These are phyloP conservation scores for Fusarium setosum DNA, from an alignment of 2,329 filamentous ascomycete genomes.

Conservation along the genomic window DNA sequence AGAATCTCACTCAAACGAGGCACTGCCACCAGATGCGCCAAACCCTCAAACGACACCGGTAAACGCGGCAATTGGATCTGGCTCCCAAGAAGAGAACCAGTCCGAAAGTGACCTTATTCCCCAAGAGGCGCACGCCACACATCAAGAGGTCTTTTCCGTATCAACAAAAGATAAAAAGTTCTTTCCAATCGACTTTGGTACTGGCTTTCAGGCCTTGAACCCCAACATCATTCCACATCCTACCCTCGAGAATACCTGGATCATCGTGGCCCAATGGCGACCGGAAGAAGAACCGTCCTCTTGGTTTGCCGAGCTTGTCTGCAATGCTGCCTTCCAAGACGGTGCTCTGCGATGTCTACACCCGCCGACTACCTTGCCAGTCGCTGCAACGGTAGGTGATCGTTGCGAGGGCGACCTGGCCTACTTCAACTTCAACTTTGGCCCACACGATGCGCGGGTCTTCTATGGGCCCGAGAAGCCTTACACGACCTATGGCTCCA, in stretches of 20 bases:
- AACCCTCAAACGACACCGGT: neutral
- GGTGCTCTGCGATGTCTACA: conserved; percentile 56
- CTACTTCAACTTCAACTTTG: conserved; percentile 57
- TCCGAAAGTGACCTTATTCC: conserved; percentile 1
- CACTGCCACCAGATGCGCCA: neutral
- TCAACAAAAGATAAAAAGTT: conserved; percentile 59
- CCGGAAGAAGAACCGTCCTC: conserved; percentile 38
- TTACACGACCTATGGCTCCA: conserved; percentile 66
- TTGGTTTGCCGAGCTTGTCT: conserved; percentile 59
- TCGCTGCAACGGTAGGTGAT: conserved; percentile 56
- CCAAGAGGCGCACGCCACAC: conserved; percentile 16
- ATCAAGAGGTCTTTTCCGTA: conserved; percentile 57
- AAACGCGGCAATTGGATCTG: neutral
- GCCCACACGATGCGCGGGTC: conserved; percentile 69
- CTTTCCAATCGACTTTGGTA: conserved; percentile 61
- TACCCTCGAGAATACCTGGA: conserved; percentile 57
- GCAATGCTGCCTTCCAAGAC: conserved; percentile 59
- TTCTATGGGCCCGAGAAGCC: conserved; percentile 64
- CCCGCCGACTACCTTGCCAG: conserved; percentile 55
- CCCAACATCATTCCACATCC: conserved; percentile 70
- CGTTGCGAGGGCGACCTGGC: conserved; percentile 58
- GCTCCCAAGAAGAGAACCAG: neutral
- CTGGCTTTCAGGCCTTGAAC: conserved; percentile 56
- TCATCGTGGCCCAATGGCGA: conserved; percentile 61
- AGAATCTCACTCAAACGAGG: neutral